Percentiles rank a stretch among this genome's conserved stretches.
phyloP scores from a whole-genome alignment of 768 basidiomycete genomes.

The button mushroom (Agaricus bisporus) region DNA sequence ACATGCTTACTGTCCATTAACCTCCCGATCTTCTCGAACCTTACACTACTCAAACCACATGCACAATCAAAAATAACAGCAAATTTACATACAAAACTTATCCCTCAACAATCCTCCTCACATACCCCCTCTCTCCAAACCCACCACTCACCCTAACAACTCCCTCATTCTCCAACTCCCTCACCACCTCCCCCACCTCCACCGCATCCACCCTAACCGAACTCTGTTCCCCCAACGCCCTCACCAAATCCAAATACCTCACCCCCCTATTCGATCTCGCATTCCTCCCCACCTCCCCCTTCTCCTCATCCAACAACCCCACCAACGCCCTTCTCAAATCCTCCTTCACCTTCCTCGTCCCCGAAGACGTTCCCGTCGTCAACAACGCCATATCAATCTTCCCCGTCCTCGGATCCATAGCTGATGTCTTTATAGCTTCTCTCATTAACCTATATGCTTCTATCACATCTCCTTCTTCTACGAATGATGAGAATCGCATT shows the following conservation, averaged over 20 bases:
- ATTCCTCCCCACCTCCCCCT: constrained; percentile 38
- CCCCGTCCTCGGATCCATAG: constrained; percentile 94
- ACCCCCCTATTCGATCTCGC: constrained; percentile 55
- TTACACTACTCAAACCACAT: too few relatives aligned
- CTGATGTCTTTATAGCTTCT: constrained; percentile 90
- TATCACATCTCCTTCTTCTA: constrained; percentile 80
- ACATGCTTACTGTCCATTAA: too few relatives aligned
- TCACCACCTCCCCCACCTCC: constrained; percentile 81
- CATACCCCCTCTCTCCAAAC: constrained; percentile 68
- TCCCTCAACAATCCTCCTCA: constrained; percentile 48
- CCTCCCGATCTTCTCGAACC: too few relatives aligned
- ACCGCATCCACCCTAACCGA: constrained; percentile 69
- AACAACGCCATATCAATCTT: constrained; percentile 97
- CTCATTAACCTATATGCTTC: constrained; percentile 96
- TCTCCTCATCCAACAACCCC: constrained; percentile 44
- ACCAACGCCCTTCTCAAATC: constrained; percentile 85
- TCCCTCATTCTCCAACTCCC: constrained; percentile 79
- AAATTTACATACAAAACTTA: background rate
- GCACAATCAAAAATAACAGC: too few relatives aligned
- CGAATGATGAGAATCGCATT: constrained; percentile 87
- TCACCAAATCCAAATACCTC: constrained; percentile 74
- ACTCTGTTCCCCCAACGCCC: constrained; percentile 76
- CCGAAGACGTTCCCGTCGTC: constrained; percentile 87
- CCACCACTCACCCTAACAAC: constrained; percentile 82
- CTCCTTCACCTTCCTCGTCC: constrained; percentile 80